A percentile compares a stretch with the other conserved stretches of the same genome.
Conservation (phyloP, 2,329 filamentous ascomycete genomes). For the Daldinia eschscholtzii region DNA sequence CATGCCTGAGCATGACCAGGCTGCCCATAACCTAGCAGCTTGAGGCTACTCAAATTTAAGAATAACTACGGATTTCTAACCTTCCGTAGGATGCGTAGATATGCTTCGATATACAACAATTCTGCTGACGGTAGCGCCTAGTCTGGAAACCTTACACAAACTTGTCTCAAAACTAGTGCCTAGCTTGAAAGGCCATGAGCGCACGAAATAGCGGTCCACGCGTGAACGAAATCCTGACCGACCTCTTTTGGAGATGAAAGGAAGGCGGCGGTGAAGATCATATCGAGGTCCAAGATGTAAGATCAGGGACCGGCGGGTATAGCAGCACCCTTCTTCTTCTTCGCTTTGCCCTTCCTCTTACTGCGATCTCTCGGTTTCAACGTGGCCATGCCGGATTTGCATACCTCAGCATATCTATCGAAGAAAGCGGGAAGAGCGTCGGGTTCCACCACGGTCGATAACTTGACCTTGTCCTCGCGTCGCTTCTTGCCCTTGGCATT, state of each 20-base stretch:
- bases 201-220: neutral
- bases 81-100: neutral
- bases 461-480: constrained; percentile 73
- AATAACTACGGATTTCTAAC: neutral
- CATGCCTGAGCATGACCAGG: neutral
- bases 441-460: constrained; percentile 85
- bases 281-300: neutral
- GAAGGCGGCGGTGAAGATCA: neutral
- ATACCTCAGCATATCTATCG: constrained; percentile 86
- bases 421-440: constrained; percentile 86
- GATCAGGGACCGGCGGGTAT: constrained; percentile 49
- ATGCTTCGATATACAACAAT: neutral
- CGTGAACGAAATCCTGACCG: neutral
- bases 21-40: neutral
- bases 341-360: constrained; percentile 85
- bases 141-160: neutral
- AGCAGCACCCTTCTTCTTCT: constrained; percentile 71
- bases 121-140: neutral
- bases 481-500: constrained; percentile 78
- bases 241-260: neutral
- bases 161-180: neutral
- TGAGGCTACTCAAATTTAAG: neutral
- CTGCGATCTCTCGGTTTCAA: constrained; percentile 94
- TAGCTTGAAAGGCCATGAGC: neutral
- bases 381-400: constrained; percentile 87